These are phyloP conservation scores for Xylariomycetidae sp. DNA, from an alignment of 2,329 filamentous ascomycete genomes.

Conservation along the genomic window DNA sequence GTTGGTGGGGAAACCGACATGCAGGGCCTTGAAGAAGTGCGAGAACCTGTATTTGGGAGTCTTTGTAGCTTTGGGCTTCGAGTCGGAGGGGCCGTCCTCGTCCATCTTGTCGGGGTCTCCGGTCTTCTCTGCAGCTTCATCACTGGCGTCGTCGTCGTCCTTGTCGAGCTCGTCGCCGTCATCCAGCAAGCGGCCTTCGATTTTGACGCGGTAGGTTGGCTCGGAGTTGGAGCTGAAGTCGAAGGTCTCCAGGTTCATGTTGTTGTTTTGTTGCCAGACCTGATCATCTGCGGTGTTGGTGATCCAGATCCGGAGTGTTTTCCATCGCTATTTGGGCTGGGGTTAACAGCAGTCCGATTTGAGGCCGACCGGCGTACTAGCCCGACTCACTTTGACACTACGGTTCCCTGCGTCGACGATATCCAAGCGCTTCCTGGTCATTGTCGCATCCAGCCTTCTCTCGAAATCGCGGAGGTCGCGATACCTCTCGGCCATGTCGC, in stretches of 20 bases:
- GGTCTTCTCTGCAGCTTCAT: too few species aligned
- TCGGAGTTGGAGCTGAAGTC: slow-evolving; percentile 74
- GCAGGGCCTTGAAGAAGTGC: slow-evolving; percentile 77
- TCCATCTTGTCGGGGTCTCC: slow-evolving; percentile 53
- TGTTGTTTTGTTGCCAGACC: slow-evolving; percentile 81
- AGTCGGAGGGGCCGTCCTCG: slow-evolving; percentile 39
- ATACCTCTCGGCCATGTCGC: slow-evolving; percentile 77
- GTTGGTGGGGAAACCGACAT: slow-evolving; percentile 64
- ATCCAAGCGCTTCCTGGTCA: slow-evolving; percentile 90
- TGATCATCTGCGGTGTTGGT: slow-evolving; percentile 93
- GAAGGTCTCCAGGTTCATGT: slow-evolving; percentile 66
- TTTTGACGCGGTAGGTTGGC: slow-evolving; percentile 82
- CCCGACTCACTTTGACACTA: slow-evolving; percentile 62
- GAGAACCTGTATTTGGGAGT: slow-evolving; percentile 54
- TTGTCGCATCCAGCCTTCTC: slow-evolving; percentile 80
- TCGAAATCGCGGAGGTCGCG: slow-evolving; percentile 80
- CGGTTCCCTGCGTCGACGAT: slow-evolving; percentile 75
- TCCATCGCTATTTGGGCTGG: slow-evolving; percentile 68
- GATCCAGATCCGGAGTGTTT: slow-evolving; percentile 87
- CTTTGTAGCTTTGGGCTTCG: slow-evolving; percentile 32
- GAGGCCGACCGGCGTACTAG: too few species aligned
- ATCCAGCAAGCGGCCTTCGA: slow-evolving; percentile 79
- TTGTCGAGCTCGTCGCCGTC: slow-evolving; percentile 48
- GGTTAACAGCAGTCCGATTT: too few species aligned
- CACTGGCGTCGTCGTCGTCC: slow-evolving; percentile 43